These are phyloP conservation scores for Paramyrothecium roridum DNA, from an alignment of 2,329 filamentous ascomycete genomes.

Conservation along the genomic window DNA sequence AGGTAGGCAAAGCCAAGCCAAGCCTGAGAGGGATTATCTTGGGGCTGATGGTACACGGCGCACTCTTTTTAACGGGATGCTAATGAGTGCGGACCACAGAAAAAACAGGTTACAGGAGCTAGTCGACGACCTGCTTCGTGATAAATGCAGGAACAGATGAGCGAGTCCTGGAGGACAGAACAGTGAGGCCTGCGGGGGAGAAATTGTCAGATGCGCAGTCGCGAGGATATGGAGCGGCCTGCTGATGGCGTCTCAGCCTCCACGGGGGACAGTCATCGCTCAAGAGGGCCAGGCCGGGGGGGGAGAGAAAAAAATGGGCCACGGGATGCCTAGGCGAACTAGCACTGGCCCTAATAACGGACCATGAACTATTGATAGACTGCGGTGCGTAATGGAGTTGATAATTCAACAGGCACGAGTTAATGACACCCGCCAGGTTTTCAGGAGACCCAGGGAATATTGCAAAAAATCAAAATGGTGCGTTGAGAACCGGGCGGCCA, in stretches of 20 bases:
- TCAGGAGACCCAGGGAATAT: too few relatives aligned
- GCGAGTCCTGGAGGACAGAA: neutral
- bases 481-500: too few relatives aligned
- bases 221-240: slow-evolving; percentile 27
- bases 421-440: too few relatives aligned
- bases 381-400: neutral
- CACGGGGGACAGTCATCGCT: slow-evolving; percentile 24
- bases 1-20: slow-evolving; percentile 12
- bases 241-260: slow-evolving; percentile 41
- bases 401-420: too few relatives aligned
- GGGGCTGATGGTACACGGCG: too few relatives aligned
- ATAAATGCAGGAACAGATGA: slow-evolving; percentile 14
- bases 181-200: slow-evolving; percentile 3
- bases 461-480: too few relatives aligned
- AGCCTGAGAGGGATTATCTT: neutral
- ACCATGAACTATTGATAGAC: neutral
- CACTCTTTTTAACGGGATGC: neutral
- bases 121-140: neutral
- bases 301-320: neutral
- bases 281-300: neutral
- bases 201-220: slow-evolving; percentile 14
- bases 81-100: slow-evolving; percentile 4
- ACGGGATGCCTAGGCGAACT: neutral
- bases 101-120: slow-evolving; percentile 3
- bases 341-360: neutral